Percentiles rank a stretch among this genome's conserved stretches.
Evolutionary conservation across 2,329 filamentous ascomycete species (phyloP).

Genomic region (Hypoxylon sp.): DNA sequence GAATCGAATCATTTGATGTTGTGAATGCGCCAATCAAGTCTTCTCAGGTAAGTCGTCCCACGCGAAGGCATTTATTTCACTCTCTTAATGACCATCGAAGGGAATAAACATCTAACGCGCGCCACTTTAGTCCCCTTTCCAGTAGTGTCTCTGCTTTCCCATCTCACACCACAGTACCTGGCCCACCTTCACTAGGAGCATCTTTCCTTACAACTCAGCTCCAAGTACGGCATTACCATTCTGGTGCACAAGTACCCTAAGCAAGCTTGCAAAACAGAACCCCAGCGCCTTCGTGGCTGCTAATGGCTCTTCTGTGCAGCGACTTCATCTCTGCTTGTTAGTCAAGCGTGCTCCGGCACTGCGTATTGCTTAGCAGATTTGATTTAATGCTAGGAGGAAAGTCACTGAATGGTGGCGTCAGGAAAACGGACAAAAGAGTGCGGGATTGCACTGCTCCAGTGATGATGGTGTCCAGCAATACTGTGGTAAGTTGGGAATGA

Average conservation of each 20-base stretch:
- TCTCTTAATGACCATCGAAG: neutral
- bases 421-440: constrained; percentile 1
- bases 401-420: neutral
- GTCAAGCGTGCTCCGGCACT: constrained; percentile 24
- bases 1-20: neutral
- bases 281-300: constrained; percentile 20
- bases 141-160: neutral
- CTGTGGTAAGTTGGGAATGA: neutral
- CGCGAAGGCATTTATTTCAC: neutral
- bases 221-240: neutral
- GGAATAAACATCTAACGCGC: neutral
- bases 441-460: neutral
- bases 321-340: constrained; percentile 20
- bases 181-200: neutral
- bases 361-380: constrained; percentile 19
- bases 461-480: neutral
- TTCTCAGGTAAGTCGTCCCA: neutral
- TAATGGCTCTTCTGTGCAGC: constrained; percentile 30
- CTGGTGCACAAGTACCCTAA: neutral
- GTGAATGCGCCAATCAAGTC: neutral
- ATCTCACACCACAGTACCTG: neutral
- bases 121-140: neutral
- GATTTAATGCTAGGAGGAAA: constrained; percentile 15
- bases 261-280: constrained; percentile 15
- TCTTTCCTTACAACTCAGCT: constrained; percentile 1